phyloP scores from a whole-genome alignment of 306 rosid genomes.

The Prunus persica region DNA sequence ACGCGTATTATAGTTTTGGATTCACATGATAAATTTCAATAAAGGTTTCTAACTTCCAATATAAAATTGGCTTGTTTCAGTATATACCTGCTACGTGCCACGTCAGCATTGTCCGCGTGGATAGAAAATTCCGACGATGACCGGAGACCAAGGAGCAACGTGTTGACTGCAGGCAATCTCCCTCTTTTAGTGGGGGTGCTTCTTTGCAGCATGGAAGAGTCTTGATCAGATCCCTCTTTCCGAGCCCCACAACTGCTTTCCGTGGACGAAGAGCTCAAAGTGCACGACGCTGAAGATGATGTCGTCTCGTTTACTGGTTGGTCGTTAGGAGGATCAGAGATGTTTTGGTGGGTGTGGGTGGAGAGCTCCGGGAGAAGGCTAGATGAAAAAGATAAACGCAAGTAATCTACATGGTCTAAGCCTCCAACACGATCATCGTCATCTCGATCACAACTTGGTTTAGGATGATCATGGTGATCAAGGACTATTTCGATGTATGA shows the following conservation, averaged over 20 bases:
- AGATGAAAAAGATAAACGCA: conserved; percentile 58
- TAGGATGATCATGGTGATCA: conserved; percentile 6
- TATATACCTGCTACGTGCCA: conserved; percentile 2
- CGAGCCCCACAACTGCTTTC: not conserved
- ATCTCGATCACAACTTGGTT: not conserved
- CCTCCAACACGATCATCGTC: not conserved
- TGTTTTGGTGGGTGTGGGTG: not conserved
- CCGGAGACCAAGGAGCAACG: conserved; percentile 23
- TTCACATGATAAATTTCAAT: not conserved
- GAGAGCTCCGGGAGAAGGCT: conserved; percentile 19
- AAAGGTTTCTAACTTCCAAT: not conserved
- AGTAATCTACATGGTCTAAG: conserved; percentile 1
- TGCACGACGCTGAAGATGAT: not conserved
- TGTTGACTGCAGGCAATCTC: conserved; percentile 23
- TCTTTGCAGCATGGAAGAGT: not conserved
- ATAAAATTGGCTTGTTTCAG: not conserved
- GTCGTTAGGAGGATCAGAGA: not conserved
- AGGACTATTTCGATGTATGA: conserved; percentile 50
- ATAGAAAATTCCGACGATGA: conserved; percentile 2
- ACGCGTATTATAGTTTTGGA: too few relatives aligned
- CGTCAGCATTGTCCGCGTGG: conserved; percentile 3
- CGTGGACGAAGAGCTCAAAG: conserved; percentile 9
- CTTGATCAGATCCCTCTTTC: conserved; percentile 4
- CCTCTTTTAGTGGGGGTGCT: not conserved
- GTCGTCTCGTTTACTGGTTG: not conserved